These are phyloP conservation scores for Claviceps pazoutovae DNA, from an alignment of 2,329 filamentous ascomycete species.

Conservation along the genomic window DNA sequence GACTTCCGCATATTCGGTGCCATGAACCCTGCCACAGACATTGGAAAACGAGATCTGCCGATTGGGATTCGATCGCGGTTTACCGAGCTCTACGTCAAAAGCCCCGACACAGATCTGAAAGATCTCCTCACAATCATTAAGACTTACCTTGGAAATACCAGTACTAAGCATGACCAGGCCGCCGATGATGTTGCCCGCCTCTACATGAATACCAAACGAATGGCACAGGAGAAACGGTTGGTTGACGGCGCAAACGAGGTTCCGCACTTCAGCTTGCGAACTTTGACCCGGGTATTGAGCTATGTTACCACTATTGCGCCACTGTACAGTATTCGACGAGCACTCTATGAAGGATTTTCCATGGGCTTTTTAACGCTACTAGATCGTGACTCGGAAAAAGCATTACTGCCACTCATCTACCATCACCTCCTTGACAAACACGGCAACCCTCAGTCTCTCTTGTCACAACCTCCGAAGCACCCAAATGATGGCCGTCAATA, in stretches of 20 bases:
- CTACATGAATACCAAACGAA: conserved; percentile 74
- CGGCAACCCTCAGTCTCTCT: conserved; percentile 52
- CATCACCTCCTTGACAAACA: conserved; percentile 63
- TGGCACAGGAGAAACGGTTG: conserved; percentile 68
- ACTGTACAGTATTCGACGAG: conserved; percentile 70
- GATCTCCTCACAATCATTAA: conserved; percentile 81
- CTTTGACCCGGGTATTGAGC: conserved; percentile 74
- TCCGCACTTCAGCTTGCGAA: conserved; percentile 92
- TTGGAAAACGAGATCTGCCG: conserved; percentile 88
- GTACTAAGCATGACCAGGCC: conserved; percentile 57
- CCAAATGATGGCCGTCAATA: conserved; percentile 66
- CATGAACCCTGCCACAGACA: conserved; percentile 97
- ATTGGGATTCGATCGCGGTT: conserved; percentile 82
- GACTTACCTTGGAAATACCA: conserved; percentile 65
- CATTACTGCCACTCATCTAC: conserved; percentile 66
- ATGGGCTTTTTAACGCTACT: conserved; percentile 96
- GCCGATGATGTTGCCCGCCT: conserved; percentile 71
- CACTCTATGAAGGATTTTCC: conserved; percentile 86
- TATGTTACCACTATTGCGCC: conserved; percentile 79
- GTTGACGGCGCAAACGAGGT: conserved; percentile 89
- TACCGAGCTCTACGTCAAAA: conserved; percentile 87
- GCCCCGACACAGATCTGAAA: conserved; percentile 73
- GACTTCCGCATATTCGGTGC: conserved; percentile 94
- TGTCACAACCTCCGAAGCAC: conserved; percentile 64
- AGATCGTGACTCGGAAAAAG: conserved; percentile 63